Conservation (phyloP, 2,329 filamentous ascomycete species). For the Botrytis pseudocinerea region DNA sequence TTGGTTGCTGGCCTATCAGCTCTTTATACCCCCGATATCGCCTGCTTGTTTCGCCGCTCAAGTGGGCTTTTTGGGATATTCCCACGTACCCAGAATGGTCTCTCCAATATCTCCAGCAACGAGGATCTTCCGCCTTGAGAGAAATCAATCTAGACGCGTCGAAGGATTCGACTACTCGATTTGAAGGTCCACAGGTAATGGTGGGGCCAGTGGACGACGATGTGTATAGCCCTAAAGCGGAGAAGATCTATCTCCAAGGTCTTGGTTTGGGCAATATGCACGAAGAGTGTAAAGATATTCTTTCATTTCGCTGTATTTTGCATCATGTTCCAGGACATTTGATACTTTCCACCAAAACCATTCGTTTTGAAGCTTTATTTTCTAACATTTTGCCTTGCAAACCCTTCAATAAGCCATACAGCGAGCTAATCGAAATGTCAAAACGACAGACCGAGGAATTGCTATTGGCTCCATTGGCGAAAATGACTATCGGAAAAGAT, state of each 20-base stretch:
- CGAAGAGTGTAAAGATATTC: slow-evolving; percentile 19
- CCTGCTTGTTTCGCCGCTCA: slow-evolving; percentile 42
- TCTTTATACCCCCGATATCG: slow-evolving; percentile 42
- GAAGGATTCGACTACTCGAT: neutral
- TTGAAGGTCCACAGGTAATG: neutral
- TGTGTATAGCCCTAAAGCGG: neutral
- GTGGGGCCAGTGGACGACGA: neutral
- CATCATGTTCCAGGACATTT: slow-evolving; percentile 24
- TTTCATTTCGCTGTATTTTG: slow-evolving; percentile 30
- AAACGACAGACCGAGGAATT: slow-evolving; percentile 27
- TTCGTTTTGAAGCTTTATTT: slow-evolving; percentile 27
- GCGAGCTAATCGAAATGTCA: slow-evolving; percentile 29
- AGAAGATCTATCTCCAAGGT: neutral
- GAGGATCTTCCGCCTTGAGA: slow-evolving; percentile 23
- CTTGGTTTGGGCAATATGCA: neutral
- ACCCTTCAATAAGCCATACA: slow-evolving; percentile 25
- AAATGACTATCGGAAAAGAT: slow-evolving; percentile 27
- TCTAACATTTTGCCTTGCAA: slow-evolving; percentile 4
- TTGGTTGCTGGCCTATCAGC: slow-evolving; percentile 42
- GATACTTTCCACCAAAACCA: slow-evolving; percentile 25
- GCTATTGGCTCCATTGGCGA: slow-evolving; percentile 25
- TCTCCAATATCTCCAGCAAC: slow-evolving; percentile 36
- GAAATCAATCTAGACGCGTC: slow-evolving; percentile 7
- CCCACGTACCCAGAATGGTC: slow-evolving; percentile 44
- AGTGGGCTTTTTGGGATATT: slow-evolving; percentile 43